These are phyloP conservation scores for Rhodotorula sp. DNA, from an alignment of 1,284 basidiomycete species.

Conservation along the genomic window DNA sequence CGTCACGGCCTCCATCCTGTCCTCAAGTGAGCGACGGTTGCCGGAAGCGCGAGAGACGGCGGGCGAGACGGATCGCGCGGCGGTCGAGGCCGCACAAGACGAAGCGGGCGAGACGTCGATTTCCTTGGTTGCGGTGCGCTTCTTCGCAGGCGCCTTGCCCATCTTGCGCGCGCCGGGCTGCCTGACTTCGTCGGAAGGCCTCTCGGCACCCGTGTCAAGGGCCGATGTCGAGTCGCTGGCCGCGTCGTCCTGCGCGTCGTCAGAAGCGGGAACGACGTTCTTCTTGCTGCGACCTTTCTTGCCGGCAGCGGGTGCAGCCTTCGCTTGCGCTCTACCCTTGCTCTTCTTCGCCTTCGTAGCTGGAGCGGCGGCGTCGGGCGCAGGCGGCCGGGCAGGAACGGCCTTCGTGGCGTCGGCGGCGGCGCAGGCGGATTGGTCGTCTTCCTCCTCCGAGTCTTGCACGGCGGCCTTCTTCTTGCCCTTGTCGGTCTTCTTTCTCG, in stretches of 20 bases:
- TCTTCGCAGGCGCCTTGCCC: neutral
- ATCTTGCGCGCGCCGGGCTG: neutral
- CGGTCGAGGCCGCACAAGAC: neutral
- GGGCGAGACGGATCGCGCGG: neutral
- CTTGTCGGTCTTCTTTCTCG: neutral
- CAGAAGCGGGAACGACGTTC: neutral
- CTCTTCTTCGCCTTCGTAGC: no score
- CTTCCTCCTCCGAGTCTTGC: slow-evolving; percentile 6
- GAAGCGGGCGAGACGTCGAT: neutral
- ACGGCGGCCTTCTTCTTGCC: neutral
- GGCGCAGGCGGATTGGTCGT: neutral
- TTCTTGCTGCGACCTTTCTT: neutral
- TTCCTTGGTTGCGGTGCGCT: neutral
- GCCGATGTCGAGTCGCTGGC: slow-evolving; percentile 6
- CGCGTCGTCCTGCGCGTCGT: neutral
- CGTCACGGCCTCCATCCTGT: neutral
- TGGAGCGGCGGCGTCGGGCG: no score
- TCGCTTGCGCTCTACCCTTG: neutral
- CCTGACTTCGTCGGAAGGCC: neutral
- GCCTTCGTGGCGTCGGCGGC: no score
- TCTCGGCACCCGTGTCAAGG: slow-evolving; percentile 4
- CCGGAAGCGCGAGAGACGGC: neutral
- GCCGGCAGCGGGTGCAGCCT: neutral
- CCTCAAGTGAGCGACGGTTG: slow-evolving; percentile 5
- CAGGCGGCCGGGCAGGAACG: no score